phyloP scores from a whole-genome alignment of 257 asterid species.

The Plectranthus barbatus region DNA sequence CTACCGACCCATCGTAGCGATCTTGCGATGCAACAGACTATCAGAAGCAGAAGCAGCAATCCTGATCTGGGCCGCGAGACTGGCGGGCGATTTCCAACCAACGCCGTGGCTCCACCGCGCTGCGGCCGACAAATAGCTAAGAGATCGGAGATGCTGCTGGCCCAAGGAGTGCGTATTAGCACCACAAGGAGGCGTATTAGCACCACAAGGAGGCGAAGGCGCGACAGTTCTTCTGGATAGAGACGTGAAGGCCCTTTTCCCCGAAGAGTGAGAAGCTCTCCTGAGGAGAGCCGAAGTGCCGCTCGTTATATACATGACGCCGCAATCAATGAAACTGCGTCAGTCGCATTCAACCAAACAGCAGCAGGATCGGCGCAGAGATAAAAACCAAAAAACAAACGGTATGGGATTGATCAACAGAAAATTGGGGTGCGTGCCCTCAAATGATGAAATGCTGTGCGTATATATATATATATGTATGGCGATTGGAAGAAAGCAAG shows the following conservation, averaged over 20 bases:
- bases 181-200: background rate
- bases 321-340: constrained; percentile 2
- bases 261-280: constrained; percentile 41
- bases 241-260: constrained; percentile 32
- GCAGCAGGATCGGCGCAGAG: background rate
- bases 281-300: constrained; percentile 53
- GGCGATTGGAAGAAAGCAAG: too few relatives aligned
- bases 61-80: constrained; percentile 72
- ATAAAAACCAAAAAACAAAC: too few relatives aligned
- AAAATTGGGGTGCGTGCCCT: too few relatives aligned
- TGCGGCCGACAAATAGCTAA: too few relatives aligned
- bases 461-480: too few relatives aligned
- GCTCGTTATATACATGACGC: constrained; percentile 49
- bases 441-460: too few relatives aligned
- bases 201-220: constrained; percentile 8
- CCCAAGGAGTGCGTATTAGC: constrained; percentile 2
- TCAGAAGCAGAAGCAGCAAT: constrained; percentile 36
- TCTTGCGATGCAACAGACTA: constrained; percentile 51
- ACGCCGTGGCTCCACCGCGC: constrained; percentile 93
- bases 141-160: constrained; percentile 34
- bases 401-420: too few relatives aligned
- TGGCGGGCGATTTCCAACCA: constrained; percentile 74
- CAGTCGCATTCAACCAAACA: constrained; percentile 24
- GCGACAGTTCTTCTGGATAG: constrained; percentile 24
- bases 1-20: constrained; percentile 81